Conservation (phyloP, 208 protist genomes). For the Trypanosoma platydactyli region DNA sequence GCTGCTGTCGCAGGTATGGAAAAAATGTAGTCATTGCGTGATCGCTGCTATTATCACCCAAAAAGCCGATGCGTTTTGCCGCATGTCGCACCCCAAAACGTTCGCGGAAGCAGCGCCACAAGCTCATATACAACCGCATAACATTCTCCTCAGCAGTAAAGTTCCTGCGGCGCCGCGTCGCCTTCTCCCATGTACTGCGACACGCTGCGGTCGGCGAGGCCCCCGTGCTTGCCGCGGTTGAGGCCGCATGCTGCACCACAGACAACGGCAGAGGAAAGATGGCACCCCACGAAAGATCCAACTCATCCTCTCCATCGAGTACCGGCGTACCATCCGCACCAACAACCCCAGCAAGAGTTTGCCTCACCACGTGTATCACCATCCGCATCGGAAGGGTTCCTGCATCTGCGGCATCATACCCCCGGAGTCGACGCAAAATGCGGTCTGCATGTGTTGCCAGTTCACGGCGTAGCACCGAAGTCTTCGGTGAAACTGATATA, state of each 20-base stretch:
- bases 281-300: too few relatives aligned
- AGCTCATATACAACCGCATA: slow-evolving; percentile 48
- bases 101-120: slow-evolving; percentile 65
- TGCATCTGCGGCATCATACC: slow-evolving; percentile 53
- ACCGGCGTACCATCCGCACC: neutral
- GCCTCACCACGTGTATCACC: slow-evolving; percentile 49
- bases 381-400: slow-evolving; percentile 68
- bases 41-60: slow-evolving; percentile 1
- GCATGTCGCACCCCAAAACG: slow-evolving; percentile 79
- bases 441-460: slow-evolving; percentile 37
- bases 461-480: slow-evolving; percentile 23
- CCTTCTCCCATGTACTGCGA: slow-evolving; percentile 46
- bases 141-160: slow-evolving; percentile 44
- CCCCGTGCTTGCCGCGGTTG: neutral
- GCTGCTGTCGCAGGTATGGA: slow-evolving; percentile 45
- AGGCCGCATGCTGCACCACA: too few relatives aligned
- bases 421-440: slow-evolving; percentile 56
- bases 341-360: neutral
- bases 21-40: slow-evolving; percentile 37
- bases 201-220: neutral
- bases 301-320: too few relatives aligned
- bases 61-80: slow-evolving; percentile 62
- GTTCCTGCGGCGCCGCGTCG: slow-evolving; percentile 34
- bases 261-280: too few relatives aligned
- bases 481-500: neutral